These are phyloP conservation scores for Trypanosoma theileri DNA, from an alignment of 208 protist genomes.

Conservation along the genomic window DNA sequence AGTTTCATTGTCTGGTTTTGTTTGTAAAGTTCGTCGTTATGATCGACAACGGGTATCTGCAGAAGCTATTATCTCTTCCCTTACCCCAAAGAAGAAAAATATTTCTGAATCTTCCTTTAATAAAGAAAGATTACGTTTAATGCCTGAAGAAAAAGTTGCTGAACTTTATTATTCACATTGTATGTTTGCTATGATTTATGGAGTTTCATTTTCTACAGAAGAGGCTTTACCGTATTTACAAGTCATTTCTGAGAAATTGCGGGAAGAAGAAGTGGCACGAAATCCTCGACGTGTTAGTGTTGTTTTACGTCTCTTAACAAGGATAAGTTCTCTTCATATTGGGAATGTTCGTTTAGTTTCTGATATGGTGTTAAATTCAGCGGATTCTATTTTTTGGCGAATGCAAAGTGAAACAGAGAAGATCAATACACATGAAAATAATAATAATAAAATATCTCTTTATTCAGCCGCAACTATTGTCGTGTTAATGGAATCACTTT, in stretches of 20 bases:
- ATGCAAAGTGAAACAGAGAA: background rate
- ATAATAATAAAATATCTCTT: background rate
- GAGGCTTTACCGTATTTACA: slow-evolving; percentile 16
- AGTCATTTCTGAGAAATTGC: slow-evolving; percentile 20
- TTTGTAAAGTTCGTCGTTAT: slow-evolving; percentile 20
- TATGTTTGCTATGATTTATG: slow-evolving; percentile 28
- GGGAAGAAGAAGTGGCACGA: slow-evolving; percentile 4
- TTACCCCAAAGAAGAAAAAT: background rate
- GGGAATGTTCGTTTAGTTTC: slow-evolving; percentile 2
- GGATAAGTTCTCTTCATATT: slow-evolving; percentile 6
- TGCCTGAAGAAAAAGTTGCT: slow-evolving; percentile 28
- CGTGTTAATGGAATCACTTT: slow-evolving; percentile 7
- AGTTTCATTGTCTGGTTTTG: slow-evolving; percentile 3
- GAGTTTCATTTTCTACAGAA: slow-evolving; percentile 16
- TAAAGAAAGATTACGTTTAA: slow-evolving; percentile 8
- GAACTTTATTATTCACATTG: slow-evolving; percentile 26
- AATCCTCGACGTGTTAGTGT: slow-evolving; percentile 24
- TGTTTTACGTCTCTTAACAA: slow-evolving; percentile 26
- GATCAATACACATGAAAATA: background rate
- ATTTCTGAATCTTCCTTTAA: background rate
- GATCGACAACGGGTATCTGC: slow-evolving; percentile 20
- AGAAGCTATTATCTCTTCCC: slow-evolving; percentile 1
- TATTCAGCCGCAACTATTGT: background rate
- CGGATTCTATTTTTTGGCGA: background rate
- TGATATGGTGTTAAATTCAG: slow-evolving; percentile 9